Evolutionary conservation across 176 grass and related monocot genomes (phyloP).

Genomic region (Saccharum spontaneum): DNA sequence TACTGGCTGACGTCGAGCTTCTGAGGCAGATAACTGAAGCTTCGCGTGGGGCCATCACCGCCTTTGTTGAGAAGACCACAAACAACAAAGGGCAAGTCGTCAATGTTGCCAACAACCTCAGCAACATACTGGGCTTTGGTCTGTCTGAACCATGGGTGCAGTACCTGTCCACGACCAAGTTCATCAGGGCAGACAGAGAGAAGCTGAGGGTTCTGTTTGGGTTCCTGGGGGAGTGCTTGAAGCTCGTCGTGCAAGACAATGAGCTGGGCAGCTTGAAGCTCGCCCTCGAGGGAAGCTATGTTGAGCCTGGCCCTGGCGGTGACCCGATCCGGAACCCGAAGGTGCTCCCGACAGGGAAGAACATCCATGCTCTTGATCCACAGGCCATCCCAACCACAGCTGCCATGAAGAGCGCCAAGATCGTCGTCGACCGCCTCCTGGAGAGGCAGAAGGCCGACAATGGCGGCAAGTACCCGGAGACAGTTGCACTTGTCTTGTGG

Average conservation of each 20-base stretch:
- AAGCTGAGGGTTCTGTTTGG: constrained; percentile 79
- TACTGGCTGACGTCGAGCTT: constrained; percentile 94
- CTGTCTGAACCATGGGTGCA: constrained; percentile 87
- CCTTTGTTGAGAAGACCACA: constrained; percentile 83
- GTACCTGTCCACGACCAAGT: constrained; percentile 82
- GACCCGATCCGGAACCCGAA: constrained; percentile 97
- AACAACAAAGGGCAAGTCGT: constrained; percentile 92
- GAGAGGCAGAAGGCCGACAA: constrained; percentile 94
- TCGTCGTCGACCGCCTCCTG: constrained; percentile 85
- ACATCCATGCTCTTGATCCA: constrained; percentile 97
- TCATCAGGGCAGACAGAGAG: constrained; percentile 81
- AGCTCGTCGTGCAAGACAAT: constrained; percentile 81
- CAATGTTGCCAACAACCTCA: constrained; percentile 73
- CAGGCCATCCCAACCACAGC: constrained; percentile 89
- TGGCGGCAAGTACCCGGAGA: constrained; percentile 86
- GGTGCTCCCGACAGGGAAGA: constrained; percentile 96
- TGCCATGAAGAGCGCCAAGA: constrained; percentile 92
- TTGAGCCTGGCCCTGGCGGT: constrained; percentile 88
- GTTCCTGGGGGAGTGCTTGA: constrained; percentile 88
- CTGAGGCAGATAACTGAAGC: constrained; percentile 85
- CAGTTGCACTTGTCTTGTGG: constrained; percentile 97
- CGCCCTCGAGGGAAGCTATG: constrained; percentile 89
- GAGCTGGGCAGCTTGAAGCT: constrained; percentile 88
- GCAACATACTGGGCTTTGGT: constrained; percentile 71
- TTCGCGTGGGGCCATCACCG: constrained; percentile 69